Evolutionary conservation across 495 filamentous ascomycete genomes (phyloP), one percentile per base, ranked within the genome.

Genomic region (Hapsidospora chrysogenum): DNA sequence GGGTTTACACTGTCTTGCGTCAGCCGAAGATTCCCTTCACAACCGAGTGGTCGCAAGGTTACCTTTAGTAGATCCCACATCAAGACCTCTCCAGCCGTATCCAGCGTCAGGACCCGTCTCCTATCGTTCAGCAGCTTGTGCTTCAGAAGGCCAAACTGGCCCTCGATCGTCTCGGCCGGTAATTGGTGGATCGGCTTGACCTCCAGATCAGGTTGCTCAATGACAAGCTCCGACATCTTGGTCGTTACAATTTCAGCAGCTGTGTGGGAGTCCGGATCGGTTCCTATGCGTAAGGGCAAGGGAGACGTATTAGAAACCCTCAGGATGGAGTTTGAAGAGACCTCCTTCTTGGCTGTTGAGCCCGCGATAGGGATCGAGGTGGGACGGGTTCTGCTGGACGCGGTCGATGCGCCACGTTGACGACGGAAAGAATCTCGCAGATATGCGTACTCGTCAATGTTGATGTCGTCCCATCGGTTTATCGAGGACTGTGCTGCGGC

Each of bases 81-180:
- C 28, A 92, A 61, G n/a, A 97, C 86, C 51, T 96, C 89, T 13
- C 89, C 92, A 10, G 86, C 84, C 7, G 87, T 95, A 54, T 97
- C 89, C 43, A 92, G 56, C 1, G 89, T 97, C 39, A 97, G 59
- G 13, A 87, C 84, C 33, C 85, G 70, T 46, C 80, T 76, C 47
- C 89, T 63, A 49, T 97, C 87, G 60, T 94, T 96, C 21, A 97
- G 57, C 47, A 96, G 68, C 45, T 80, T 71, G 52, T 93, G 79
- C 53, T 95, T 97, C 44, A 96, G 85, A 39, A 97, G 54, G 5
- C 89, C 89, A 59, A 92, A 84, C 49, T 94, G 89, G 3, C 89
- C 92, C 53, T 94, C 84, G 32, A 96, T 86, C 2, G 85, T 78
- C 51, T 92, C 77, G 36, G 80, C 74, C 4, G 85, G 82, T 38